Evolutionary conservation across 352 stramenopile species (phyloP).

Genomic region (Phytophthora nicotianae): DNA sequence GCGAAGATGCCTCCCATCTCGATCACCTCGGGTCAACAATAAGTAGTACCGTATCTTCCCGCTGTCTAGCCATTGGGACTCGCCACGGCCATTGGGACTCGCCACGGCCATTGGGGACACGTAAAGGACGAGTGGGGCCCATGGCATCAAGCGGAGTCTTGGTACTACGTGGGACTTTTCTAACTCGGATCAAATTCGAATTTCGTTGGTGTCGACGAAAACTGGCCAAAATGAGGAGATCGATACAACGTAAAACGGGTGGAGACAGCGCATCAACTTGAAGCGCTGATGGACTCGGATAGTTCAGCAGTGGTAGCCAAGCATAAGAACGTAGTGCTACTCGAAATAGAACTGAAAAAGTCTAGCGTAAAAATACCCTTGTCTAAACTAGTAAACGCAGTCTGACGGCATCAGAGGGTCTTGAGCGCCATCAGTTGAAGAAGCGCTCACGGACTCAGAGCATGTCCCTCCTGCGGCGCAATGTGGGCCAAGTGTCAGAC

Average conservation of each 20-base stretch:
- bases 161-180: conserved; percentile 29
- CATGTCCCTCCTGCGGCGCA: conserved; percentile 58
- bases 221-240: conserved; percentile 7
- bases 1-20: conserved; percentile 4
- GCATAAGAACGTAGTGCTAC: conserved; percentile 15
- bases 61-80: not conserved
- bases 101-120: not conserved
- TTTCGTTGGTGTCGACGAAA: conserved; percentile 37
- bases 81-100: not conserved
- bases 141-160: conserved; percentile 19
- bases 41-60: conserved; percentile 1
- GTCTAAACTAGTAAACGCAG: conserved; percentile 1
- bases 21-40: conserved; percentile 17
- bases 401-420: conserved; percentile 6
- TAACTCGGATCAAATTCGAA: conserved; percentile 18
- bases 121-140: conserved; percentile 18
- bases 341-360: conserved; percentile 8
- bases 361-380: conserved; percentile 19
- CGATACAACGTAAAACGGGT: conserved; percentile 2
- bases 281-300: conserved; percentile 5
- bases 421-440: conserved; percentile 1
- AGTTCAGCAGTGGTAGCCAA: not conserved
- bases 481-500: conserved; percentile 27
- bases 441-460: conserved; percentile 4
- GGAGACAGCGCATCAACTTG: not conserved